Evolutionary conservation across 1,284 basidiomycete genomes (phyloP).

Genomic region (Ceratobasidium sp.): DNA sequence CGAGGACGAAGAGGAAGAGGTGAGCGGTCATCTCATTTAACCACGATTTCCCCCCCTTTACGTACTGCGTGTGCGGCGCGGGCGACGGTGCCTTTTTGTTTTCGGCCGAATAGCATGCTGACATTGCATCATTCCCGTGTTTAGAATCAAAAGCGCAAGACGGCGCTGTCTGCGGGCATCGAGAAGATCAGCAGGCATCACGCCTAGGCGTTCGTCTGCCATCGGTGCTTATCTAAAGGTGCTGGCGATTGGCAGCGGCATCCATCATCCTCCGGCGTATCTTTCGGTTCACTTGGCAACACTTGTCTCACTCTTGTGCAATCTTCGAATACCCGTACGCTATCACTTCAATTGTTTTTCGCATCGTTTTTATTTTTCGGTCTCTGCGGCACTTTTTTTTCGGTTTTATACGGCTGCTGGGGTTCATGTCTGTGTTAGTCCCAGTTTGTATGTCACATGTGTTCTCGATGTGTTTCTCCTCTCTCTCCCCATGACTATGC

Average conservation of each 20-base stretch:
- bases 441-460: slow-evolving; percentile 3
- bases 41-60: slow-evolving; percentile 50
- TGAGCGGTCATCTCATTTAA: slow-evolving; percentile 55
- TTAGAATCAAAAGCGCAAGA: slow-evolving; percentile 56
- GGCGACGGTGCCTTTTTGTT: slow-evolving; percentile 23
- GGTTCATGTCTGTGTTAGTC: slow-evolving; percentile 17
- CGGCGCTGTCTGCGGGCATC: slow-evolving; percentile 68
- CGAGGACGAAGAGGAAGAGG: slow-evolving; percentile 57
- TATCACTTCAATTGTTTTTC: slow-evolving; percentile 14
- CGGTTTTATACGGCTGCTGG: slow-evolving; percentile 11
- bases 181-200: slow-evolving; percentile 76
- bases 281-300: background rate
- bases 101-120: slow-evolving; percentile 45
- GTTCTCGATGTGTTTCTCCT: background rate
- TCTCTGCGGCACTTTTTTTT: slow-evolving; percentile 9
- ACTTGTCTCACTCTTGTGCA: background rate
- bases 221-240: slow-evolving; percentile 9
- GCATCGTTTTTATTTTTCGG: slow-evolving; percentile 11
- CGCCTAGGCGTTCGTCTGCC: slow-evolving; percentile 49
- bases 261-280: slow-evolving; percentile 1
- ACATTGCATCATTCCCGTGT: slow-evolving; percentile 54
- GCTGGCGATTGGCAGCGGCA: background rate
- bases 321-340: slow-evolving; percentile 15
- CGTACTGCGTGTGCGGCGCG: slow-evolving; percentile 16
- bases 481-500: slow-evolving; percentile 14